Base-by-base conservation (phyloP, 2,329 filamentous ascomycete genomes). In the Cladosporium sp. region DNA sequence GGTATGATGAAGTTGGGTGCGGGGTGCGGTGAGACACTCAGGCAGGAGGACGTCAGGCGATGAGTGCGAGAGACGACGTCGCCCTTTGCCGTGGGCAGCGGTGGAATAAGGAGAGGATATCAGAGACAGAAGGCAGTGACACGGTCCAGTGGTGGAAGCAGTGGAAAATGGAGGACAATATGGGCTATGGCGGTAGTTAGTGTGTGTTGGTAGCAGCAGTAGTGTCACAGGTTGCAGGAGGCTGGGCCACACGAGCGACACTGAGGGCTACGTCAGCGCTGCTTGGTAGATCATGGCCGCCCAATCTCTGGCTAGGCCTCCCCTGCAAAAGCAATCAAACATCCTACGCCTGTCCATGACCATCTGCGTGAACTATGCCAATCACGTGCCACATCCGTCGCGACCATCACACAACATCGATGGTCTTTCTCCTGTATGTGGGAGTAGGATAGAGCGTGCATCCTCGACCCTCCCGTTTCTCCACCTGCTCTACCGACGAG, bases 21-120 rank as follows among this genome's bases (percentile, higher is more conserved):
- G 25, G 32, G 43, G 43, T 38, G 43, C 27, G 35, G 43, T 48
- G 45, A 40, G 36, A 48, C 36, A 22, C 22, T 27, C 22, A 27
- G 9, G 22, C 22, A 27, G 22, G n/a, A 35, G 32, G 32, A 35
- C 13, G 32, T 35, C 32, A 16, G 32, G 13, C 32, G 32, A 15
- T 15, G 32, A 27, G 22, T 27, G 22, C 22, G 22, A 27, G 22
- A 27, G 22, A 9, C 22, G 9, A 9, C 9, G 22, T 27, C 22
- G 22, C 22, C 22, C 22, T 27, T n/a, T 9, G n/a, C 32, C 8
- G 7, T 15, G 32, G 32, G 7, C 32, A 35, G 32, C 11, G 15
- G 32, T 7, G 7, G 15, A 35, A 35, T 35, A n/a, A n/a, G n/a
- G n/a, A n/a, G n/a, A n/a, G n/a, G 32, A 35, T 35, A 35, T 35